phyloP scores from a whole-genome alignment of 441 rosid species.

The Jatropha multifida region DNA sequence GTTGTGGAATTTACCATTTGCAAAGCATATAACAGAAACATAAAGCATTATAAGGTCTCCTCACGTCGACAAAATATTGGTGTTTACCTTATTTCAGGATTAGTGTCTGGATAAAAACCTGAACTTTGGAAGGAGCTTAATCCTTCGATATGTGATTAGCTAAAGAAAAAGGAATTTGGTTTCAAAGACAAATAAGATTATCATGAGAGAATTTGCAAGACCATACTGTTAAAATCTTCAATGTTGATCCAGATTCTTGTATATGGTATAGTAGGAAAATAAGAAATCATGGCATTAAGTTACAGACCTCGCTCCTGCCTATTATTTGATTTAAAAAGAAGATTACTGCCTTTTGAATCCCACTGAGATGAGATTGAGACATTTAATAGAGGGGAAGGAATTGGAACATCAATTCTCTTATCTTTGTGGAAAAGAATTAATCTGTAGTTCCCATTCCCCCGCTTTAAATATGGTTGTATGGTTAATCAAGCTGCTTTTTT shows the following conservation, averaged over 20 bases:
- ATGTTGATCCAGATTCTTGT: background rate
- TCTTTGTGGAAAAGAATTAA: background rate
- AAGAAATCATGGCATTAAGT: background rate
- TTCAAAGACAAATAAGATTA: background rate
- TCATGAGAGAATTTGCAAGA: background rate
- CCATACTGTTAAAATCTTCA: background rate
- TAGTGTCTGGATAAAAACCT: background rate
- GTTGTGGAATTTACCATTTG: background rate
- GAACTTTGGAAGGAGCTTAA: background rate
- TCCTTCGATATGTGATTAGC: background rate
- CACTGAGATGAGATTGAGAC: background rate
- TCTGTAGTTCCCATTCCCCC: background rate
- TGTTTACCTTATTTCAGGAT: background rate
- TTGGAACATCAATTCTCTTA: background rate
- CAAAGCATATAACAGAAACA: background rate
- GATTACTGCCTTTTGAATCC: background rate
- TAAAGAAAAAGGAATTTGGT: background rate
- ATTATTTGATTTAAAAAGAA: background rate
- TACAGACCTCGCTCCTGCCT: background rate
- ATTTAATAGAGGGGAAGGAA: background rate
- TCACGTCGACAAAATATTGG: background rate
- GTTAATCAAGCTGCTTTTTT: constrained; percentile 4
- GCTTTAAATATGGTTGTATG: background rate
- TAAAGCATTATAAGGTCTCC: background rate
- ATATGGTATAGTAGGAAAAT: background rate